Evolutionary conservation across 106 monocot species (phyloP).

Genomic region (Dactylorhiza incarnata): DNA sequence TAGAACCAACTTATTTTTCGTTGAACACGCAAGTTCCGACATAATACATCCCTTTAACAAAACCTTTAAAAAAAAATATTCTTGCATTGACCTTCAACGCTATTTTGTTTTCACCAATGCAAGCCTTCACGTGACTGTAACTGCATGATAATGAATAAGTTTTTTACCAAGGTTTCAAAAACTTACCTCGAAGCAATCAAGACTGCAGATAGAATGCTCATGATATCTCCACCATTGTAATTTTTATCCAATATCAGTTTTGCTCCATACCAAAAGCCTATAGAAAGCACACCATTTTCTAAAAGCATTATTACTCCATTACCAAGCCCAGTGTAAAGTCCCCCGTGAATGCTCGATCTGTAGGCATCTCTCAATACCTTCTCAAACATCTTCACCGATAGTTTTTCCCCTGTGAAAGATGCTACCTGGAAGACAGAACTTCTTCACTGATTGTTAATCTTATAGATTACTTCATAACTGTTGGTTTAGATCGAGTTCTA

Average conservation of each 20-base stretch:
- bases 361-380: constrained; percentile 46
- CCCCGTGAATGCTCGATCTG: constrained; percentile 33
- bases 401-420: constrained; percentile 72
- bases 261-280: constrained; percentile 69
- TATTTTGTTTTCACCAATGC: too few species aligned
- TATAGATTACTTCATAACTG: too few species aligned
- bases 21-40: too few species aligned
- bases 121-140: too few species aligned
- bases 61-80: too few species aligned
- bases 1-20: too few species aligned
- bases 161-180: not conserved
- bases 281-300: constrained; percentile 35
- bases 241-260: constrained; percentile 43
- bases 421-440: constrained; percentile 36
- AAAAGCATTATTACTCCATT: constrained; percentile 29
- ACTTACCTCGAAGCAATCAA: constrained; percentile 62
- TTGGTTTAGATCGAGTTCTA: not conserved
- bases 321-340: constrained; percentile 50
- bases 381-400: constrained; percentile 42
- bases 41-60: too few species aligned
- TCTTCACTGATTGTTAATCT: not conserved
- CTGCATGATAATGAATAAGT: too few species aligned
- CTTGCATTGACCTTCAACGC: too few species aligned
- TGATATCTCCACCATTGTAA: constrained; percentile 53
- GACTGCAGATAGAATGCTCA: constrained; percentile 51